phyloP scores from a whole-genome alignment of 371 early-diverging fungal genomes.

The Rhizopus delemar region DNA sequence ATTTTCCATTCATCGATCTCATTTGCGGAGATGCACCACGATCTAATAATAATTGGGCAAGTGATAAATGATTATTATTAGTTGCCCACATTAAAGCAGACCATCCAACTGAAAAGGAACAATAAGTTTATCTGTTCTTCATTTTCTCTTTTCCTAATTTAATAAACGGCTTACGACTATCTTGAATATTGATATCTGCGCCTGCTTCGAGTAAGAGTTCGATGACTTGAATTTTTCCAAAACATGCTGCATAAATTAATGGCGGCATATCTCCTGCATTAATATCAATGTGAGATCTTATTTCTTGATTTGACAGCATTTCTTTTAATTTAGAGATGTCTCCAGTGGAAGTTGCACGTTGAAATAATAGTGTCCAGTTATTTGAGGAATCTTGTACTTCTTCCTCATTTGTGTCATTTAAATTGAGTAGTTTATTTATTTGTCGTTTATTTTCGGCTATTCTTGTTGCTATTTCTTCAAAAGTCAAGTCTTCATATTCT shows the following conservation, averaged over 20 bases:
- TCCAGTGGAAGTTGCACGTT: constrained; percentile 78
- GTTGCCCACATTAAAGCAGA: constrained; percentile 96
- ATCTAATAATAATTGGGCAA: constrained; percentile 77
- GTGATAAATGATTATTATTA: constrained; percentile 77
- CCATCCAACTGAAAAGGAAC: constrained; percentile 76
- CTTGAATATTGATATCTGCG: constrained; percentile 77
- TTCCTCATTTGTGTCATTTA: constrained; percentile 13
- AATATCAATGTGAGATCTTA: constrained; percentile 63
- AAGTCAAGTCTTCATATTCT: constrained; percentile 50
- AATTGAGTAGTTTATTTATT: constrained; percentile 36
- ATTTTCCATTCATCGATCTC: constrained; percentile 76
- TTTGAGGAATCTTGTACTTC: constrained; percentile 46
- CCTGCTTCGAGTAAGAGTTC: constrained; percentile 72
- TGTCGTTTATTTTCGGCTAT: constrained; percentile 49
- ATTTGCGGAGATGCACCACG: constrained; percentile 74
- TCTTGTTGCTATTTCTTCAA: constrained; percentile 46
- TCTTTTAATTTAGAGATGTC: constrained; percentile 86
- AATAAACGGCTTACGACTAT: constrained; percentile 48
- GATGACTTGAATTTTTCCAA: constrained; percentile 77
- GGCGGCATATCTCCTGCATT: constrained; percentile 81
- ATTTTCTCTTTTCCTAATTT: neutral
- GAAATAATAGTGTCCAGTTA: constrained; percentile 56
- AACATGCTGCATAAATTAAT: constrained; percentile 86
- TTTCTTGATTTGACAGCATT: constrained; percentile 58
- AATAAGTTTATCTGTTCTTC: constrained; percentile 12